A percentile compares a stretch with the other conserved stretches of the same genome.
These are phyloP conservation scores for Astrocystis sublimbata DNA, from an alignment of 495 filamentous ascomycete species.

Conservation along the genomic window DNA sequence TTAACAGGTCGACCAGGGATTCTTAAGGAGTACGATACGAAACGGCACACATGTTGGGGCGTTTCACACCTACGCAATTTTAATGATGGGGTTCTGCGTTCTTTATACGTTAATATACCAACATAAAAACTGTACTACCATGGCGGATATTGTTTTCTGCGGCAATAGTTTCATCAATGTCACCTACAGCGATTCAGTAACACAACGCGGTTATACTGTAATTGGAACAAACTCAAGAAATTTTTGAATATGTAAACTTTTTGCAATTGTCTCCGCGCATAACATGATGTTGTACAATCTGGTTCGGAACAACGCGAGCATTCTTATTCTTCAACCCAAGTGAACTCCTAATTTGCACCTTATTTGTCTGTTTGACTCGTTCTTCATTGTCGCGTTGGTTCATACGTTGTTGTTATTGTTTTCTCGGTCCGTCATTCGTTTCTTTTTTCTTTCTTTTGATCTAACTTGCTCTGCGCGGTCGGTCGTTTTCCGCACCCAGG, in stretches of 20 bases:
- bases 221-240: too few species aligned
- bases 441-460: not conserved
- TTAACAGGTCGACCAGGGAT: conserved; percentile 16
- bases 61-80: not conserved
- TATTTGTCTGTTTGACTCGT: not conserved
- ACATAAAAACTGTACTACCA: not conserved
- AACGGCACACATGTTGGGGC: not conserved
- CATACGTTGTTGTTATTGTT: not conserved
- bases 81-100: not conserved
- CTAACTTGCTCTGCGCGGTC: not conserved
- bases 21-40: not conserved
- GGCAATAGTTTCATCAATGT: too few species aligned
- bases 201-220: not conserved
- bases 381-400: not conserved
- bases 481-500: not conserved
- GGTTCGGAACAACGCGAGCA: not conserved
- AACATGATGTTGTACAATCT: not conserved
- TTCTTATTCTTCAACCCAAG: not conserved
- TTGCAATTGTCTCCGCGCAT: not conserved
- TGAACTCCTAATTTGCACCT: not conserved
- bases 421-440: not conserved
- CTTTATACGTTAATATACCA: not conserved
- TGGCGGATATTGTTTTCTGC: not conserved
- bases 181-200: too few species aligned
- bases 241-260: too few species aligned